Evolutionary conservation across 2,329 filamentous ascomycete genomes (phyloP).

Genomic region (Cladobotryum protrusum): DNA sequence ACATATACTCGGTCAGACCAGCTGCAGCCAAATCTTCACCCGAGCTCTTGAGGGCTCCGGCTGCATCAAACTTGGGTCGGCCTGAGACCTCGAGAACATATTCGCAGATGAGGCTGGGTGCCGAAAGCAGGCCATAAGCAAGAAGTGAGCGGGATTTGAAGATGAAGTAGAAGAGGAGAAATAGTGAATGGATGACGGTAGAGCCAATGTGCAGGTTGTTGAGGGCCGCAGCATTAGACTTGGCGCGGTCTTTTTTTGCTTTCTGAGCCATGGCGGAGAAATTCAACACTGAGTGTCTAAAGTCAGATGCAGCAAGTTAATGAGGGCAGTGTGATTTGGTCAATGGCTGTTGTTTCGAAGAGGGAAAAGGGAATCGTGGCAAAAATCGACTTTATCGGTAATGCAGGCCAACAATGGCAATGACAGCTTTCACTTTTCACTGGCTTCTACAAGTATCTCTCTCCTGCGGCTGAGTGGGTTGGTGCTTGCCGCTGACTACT

Average conservation of each 20-base stretch:
- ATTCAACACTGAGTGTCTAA: neutral
- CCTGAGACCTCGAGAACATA: slow-evolving; percentile 80
- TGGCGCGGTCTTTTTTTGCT: slow-evolving; percentile 61
- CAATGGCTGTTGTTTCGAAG: too few species aligned
- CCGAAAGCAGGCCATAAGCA: slow-evolving; percentile 65
- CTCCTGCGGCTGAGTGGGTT: too few species aligned
- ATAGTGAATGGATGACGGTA: slow-evolving; percentile 63
- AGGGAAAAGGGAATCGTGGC: too few species aligned
- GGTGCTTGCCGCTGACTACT: too few species aligned
- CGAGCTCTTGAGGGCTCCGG: slow-evolving; percentile 60
- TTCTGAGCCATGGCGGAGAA: slow-evolving; percentile 47
- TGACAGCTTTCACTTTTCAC: neutral
- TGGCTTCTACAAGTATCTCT: too few species aligned
- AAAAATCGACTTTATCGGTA: neutral
- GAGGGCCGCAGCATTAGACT: slow-evolving; percentile 69
- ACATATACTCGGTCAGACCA: slow-evolving; percentile 96
- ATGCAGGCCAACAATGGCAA: slow-evolving; percentile 1
- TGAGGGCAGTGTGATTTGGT: too few species aligned
- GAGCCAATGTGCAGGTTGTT: slow-evolving; percentile 77
- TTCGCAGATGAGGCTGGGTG: slow-evolving; percentile 72
- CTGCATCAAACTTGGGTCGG: slow-evolving; percentile 65
- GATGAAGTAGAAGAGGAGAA: slow-evolving; percentile 65
- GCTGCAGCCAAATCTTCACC: slow-evolving; percentile 85
- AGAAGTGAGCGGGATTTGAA: slow-evolving; percentile 58
- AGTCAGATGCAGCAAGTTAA: too few species aligned